A percentile compares a stretch with the other conserved stretches of the same genome.
phyloP scores from a whole-genome alignment of 2,329 filamentous ascomycete species.

The Talaromyces islandicus region DNA sequence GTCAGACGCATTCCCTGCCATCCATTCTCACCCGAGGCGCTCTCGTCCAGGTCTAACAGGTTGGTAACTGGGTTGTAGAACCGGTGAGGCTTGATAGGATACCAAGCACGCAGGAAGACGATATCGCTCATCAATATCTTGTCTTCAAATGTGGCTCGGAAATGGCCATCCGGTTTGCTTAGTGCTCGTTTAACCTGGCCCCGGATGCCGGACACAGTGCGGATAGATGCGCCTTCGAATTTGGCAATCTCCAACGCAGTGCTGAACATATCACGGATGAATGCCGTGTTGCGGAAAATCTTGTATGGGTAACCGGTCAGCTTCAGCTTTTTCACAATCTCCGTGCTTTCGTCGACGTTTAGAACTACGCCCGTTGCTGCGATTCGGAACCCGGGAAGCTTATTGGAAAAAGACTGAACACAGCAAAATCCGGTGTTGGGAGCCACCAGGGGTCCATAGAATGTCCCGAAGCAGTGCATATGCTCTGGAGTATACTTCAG shows the following conservation, averaged over 20 bases:
- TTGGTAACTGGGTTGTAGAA: slow-evolving; percentile 98
- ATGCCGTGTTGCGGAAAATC: slow-evolving; percentile 98
- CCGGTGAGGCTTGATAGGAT: slow-evolving; percentile 85
- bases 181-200: slow-evolving; percentile 97
- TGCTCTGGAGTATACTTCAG: slow-evolving; percentile 98
- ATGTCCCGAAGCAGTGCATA: slow-evolving; percentile 96
- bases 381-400: slow-evolving; percentile 85
- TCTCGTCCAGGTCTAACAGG: slow-evolving; percentile 58
- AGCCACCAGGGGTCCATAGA: slow-evolving; percentile 90
- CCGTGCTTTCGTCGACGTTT: slow-evolving; percentile 88
- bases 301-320: slow-evolving; percentile 90
- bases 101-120: slow-evolving; percentile 94
- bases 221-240: slow-evolving; percentile 92
- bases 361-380: slow-evolving; percentile 91
- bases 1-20: slow-evolving; percentile 95
- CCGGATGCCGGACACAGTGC: slow-evolving; percentile 89
- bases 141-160: slow-evolving; percentile 96
- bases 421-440: slow-evolving; percentile 95
- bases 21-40: slow-evolving; percentile 26
- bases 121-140: slow-evolving; percentile 97
- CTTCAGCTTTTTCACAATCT: slow-evolving; percentile 99
- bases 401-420: slow-evolving; percentile 80
- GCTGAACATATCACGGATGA: slow-evolving; percentile 98
- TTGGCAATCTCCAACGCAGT: slow-evolving; percentile 91
- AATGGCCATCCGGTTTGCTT: slow-evolving; percentile 88